phyloP scores from a whole-genome alignment of 805 yeast genomes.

The Lachancea sp. region DNA sequence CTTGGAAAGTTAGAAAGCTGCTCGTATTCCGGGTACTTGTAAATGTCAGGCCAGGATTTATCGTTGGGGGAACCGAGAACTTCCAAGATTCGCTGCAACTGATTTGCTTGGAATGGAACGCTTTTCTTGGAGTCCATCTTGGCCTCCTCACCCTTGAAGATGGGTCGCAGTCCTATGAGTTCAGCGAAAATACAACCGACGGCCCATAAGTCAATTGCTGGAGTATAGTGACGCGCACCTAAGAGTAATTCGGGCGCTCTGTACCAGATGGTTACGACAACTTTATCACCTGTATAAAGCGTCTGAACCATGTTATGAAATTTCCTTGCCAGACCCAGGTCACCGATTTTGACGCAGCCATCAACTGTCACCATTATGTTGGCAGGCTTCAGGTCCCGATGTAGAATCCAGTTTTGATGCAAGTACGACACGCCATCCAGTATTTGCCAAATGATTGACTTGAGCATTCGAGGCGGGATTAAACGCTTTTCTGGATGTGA shows the following conservation, averaged over 20 bases:
- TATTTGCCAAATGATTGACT: constrained; percentile 88
- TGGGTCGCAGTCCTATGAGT: constrained; percentile 77
- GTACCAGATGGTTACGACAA: constrained; percentile 95
- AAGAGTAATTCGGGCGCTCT: constrained; percentile 85
- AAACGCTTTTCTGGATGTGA: constrained; percentile 79
- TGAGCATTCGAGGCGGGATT: constrained; percentile 72
- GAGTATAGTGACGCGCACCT: constrained; percentile 91
- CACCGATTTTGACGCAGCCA: constrained; percentile 95
- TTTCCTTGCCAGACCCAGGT: constrained; percentile 83
- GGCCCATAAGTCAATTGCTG: constrained; percentile 93
- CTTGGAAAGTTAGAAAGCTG: constrained; percentile 59
- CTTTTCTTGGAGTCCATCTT: constrained; percentile 89
- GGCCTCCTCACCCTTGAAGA: constrained; percentile 96
- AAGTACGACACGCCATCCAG: constrained; percentile 83
- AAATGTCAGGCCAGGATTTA: constrained; percentile 73
- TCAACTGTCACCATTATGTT: constrained; percentile 89
- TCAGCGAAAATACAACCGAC: constrained; percentile 94
- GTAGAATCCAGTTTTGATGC: constrained; percentile 95
- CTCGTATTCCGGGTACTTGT: constrained; percentile 77
- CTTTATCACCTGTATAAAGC: constrained; percentile 86
- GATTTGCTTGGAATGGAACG: constrained; percentile 92
- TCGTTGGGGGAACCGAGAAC: constrained; percentile 84
- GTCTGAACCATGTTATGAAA: constrained; percentile 84
- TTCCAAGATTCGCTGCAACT: constrained; percentile 83
- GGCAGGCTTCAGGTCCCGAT: constrained; percentile 95